These are phyloP conservation scores for Schizonepeta tenuifolia DNA, from an alignment of 257 asterid species.

Conservation along the genomic window DNA sequence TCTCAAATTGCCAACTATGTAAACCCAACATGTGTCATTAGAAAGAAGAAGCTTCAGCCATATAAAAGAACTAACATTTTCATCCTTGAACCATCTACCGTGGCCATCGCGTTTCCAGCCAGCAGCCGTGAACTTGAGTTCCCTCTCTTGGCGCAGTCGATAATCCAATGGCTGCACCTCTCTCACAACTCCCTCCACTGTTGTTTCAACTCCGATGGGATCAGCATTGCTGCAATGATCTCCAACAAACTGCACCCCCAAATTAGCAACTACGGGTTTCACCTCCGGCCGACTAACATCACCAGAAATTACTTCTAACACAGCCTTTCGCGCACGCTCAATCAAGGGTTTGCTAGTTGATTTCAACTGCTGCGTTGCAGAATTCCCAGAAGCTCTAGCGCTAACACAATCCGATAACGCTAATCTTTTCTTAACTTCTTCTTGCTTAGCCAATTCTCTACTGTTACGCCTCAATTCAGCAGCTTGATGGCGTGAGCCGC, in stretches of 20 bases:
- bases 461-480: slow-evolving; percentile 54
- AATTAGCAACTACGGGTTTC: slow-evolving; percentile 26
- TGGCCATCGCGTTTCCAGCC: slow-evolving; percentile 81
- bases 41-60: neutral
- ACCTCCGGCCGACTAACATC: slow-evolving; percentile 32
- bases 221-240: slow-evolving; percentile 27
- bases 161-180: slow-evolving; percentile 37
- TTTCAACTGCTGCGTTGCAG: slow-evolving; percentile 29
- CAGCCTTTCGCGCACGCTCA: slow-evolving; percentile 51
- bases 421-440: slow-evolving; percentile 57
- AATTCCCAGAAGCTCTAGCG: slow-evolving; percentile 16
- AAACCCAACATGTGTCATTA: neutral
- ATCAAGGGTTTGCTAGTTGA: slow-evolving; percentile 47
- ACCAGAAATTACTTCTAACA: slow-evolving; percentile 44
- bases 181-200: slow-evolving; percentile 16
- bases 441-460: slow-evolving; percentile 46
- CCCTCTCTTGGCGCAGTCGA: slow-evolving; percentile 52
- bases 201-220: slow-evolving; percentile 34
- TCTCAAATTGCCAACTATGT: neutral
- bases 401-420: slow-evolving; percentile 47
- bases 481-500: slow-evolving; percentile 60
- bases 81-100: slow-evolving; percentile 87
- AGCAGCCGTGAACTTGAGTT: slow-evolving; percentile 76
- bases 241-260: slow-evolving; percentile 8
- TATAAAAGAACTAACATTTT: slow-evolving; percentile 55